These are phyloP conservation scores for Purpureocillium lavendulum DNA, from an alignment of 2,329 filamentous ascomycete genomes.

Conservation along the genomic window DNA sequence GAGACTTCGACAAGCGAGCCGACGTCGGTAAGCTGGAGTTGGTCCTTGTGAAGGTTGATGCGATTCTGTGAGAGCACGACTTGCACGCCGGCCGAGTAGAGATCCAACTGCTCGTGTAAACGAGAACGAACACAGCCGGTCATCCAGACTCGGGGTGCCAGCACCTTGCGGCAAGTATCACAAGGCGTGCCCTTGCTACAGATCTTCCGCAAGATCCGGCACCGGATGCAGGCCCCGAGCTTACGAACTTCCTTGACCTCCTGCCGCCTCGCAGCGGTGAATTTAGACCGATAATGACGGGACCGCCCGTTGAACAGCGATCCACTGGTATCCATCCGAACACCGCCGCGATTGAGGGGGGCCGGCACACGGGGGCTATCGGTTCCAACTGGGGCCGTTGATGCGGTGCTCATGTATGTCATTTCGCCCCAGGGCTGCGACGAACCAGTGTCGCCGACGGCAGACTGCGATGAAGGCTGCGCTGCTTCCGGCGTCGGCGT, in stretches of 20 bases:
- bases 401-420: constrained; percentile 34
- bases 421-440: constrained; percentile 46
- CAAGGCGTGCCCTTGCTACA: constrained; percentile 58
- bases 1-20: constrained; percentile 47
- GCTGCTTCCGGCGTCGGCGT: neutral
- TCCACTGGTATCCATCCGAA: constrained; percentile 42
- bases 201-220: constrained; percentile 57
- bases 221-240: constrained; percentile 57
- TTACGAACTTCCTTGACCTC: constrained; percentile 59
- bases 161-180: constrained; percentile 53
- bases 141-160: constrained; percentile 57
- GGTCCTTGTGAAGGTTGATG: constrained; percentile 45
- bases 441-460: constrained; percentile 13
- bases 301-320: constrained; percentile 35
- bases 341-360: constrained; percentile 35
- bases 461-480: constrained; percentile 11
- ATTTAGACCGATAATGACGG: constrained; percentile 47
- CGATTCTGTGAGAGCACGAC: constrained; percentile 53
- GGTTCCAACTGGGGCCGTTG: constrained; percentile 20
- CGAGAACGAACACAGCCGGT: constrained; percentile 55
- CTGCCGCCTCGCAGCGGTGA: constrained; percentile 49
- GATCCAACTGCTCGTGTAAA: constrained; percentile 51
- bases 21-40: constrained; percentile 38
- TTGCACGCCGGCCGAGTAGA: constrained; percentile 57
- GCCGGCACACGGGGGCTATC: constrained; percentile 20